phyloP scores from a whole-genome alignment of 2,329 filamentous ascomycete genomes.

The Paradendryphiella salina region DNA sequence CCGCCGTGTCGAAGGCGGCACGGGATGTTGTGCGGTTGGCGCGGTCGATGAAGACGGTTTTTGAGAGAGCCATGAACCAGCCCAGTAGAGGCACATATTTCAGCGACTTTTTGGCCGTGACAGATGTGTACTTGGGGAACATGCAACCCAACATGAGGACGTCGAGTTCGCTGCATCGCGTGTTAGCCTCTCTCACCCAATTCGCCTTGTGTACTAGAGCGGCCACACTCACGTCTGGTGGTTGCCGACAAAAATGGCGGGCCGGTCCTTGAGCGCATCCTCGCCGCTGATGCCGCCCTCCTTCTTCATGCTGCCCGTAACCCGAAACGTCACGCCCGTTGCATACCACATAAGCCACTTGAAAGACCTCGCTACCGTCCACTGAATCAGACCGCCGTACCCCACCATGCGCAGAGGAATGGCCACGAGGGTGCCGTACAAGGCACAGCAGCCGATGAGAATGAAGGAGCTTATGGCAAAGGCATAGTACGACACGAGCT shows the following conservation, averaged over 20 bases:
- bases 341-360: slow-evolving; percentile 74
- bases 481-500: slow-evolving; percentile 63
- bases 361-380: slow-evolving; percentile 78
- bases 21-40: slow-evolving; percentile 80
- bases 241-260: slow-evolving; percentile 90
- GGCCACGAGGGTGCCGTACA: slow-evolving; percentile 76
- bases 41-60: slow-evolving; percentile 94
- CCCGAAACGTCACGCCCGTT: slow-evolving; percentile 75
- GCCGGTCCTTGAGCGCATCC: slow-evolving; percentile 55
- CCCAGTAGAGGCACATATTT: slow-evolving; percentile 81
- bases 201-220: background rate
- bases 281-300: slow-evolving; percentile 38
- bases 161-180: slow-evolving; percentile 69
- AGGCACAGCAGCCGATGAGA: slow-evolving; percentile 50
- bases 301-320: slow-evolving; percentile 54
- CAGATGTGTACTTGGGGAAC: slow-evolving; percentile 88
- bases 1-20: slow-evolving; percentile 82
- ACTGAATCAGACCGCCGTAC: slow-evolving; percentile 78
- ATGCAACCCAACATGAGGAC: slow-evolving; percentile 86
- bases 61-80: slow-evolving; percentile 86
- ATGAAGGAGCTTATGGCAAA: slow-evolving; percentile 58
- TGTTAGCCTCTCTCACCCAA: slow-evolving; percentile 18
- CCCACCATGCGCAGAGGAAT: slow-evolving; percentile 71
- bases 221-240: slow-evolving; percentile 70
- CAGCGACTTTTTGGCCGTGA: slow-evolving; percentile 88